phyloP scores from a whole-genome alignment of 2,329 filamentous ascomycete genomes.

The Zasmidium citrigriseum region DNA sequence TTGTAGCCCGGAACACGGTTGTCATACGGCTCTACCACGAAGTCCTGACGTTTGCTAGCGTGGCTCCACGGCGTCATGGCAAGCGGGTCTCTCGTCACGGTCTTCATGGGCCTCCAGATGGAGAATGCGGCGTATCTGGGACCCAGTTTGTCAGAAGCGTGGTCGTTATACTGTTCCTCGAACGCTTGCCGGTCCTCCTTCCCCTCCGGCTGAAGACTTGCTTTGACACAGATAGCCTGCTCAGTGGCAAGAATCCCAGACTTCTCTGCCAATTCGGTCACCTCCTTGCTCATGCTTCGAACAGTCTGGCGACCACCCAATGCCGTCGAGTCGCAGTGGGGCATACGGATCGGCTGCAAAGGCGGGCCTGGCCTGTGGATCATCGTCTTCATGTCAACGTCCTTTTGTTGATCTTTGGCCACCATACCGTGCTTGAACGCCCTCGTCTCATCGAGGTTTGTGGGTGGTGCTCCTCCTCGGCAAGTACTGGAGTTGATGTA shows the following conservation, averaged over 20 bases:
- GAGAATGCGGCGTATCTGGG: constrained; percentile 11
- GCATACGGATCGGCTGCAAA: constrained; percentile 4
- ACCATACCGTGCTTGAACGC: neutral
- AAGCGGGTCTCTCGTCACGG: constrained; percentile 10
- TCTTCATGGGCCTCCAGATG: constrained; percentile 8
- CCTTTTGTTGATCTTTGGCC: neutral
- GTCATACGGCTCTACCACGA: constrained; percentile 3
- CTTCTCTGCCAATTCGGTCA: neutral
- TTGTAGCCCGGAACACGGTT: constrained; percentile 4
- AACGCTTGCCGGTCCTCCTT: neutral
- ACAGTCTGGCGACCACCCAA: constrained; percentile 3
- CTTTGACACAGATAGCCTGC: constrained; percentile 1
- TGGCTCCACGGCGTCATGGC: constrained; percentile 2
- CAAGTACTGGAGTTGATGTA: neutral
- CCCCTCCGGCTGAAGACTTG: neutral
- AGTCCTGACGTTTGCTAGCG: neutral
- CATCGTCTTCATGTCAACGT: neutral
- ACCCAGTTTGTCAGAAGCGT: neutral
- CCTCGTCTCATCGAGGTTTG: neutral
- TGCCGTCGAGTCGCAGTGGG: constrained; percentile 5
- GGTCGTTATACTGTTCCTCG: constrained; percentile 7
- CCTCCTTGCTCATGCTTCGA: neutral
- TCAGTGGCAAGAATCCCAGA: constrained; percentile 1
- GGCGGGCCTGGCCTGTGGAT: neutral
- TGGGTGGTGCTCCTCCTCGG: neutral